Base-by-base conservation (phyloP, 129 eudicot genomes). In the Flaveria robusta region DNA sequence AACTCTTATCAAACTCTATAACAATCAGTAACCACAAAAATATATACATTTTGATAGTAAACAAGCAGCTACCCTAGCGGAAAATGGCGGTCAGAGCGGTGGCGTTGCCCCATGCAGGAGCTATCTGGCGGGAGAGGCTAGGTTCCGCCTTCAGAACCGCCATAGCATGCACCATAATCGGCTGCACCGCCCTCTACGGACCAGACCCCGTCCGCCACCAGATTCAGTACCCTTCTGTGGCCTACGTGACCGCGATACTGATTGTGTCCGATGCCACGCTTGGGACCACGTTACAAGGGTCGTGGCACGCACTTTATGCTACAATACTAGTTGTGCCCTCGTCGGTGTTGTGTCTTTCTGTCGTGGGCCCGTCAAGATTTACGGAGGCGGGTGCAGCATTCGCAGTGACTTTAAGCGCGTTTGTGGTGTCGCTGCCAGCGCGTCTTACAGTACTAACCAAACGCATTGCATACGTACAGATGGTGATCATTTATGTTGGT, bases 401-500 rank as follows among this genome's bases (percentile, higher is more conserved):
- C 1, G 88, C 82, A 9, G 85, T 84, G 62, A 86, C 80, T 1
- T 20, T 82, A 43, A 77, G 79, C 5, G 77, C 91, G 8, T 89
- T 89, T 42, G 27, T 84, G 66, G 84, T 92, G 54, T 85, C 87
- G 9, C 16, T 92, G 66, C 91, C 97, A 4, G 85, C 89, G 67
- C 71, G 77, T 1, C 77, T 85, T 1, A 78, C 81, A 0, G 7
- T 92, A 54, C 50, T 88, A 74, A 42, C 90, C 0, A 92, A 89
- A 74, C 85, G 91, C 76, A 83, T 89, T 43, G 97, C 86, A 4
- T 84, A 84, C 37, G 97, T 87, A 22, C 97, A 92, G 55, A 54
- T 89, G n/a, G 96, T 92, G 81, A 82, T 92, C 0, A 91, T 92
- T 5, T 89, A 81, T 19, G 88, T 85, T 20, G 91, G 89, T 26